A percentile compares a stretch with the other conserved stretches of the same genome.
Conservation (phyloP, 73 alveolate genomes). For the Paramecium sexaurelia region DNA sequence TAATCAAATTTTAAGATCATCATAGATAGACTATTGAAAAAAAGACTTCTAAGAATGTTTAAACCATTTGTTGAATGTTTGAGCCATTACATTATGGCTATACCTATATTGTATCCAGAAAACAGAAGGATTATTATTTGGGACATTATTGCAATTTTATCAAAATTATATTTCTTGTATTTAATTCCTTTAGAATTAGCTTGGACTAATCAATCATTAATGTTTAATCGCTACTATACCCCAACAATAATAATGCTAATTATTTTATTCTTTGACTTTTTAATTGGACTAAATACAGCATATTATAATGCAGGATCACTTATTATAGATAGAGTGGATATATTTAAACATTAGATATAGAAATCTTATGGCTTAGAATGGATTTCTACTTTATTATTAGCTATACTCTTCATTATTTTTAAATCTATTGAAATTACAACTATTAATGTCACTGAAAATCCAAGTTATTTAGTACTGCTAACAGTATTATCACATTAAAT, state of each 20-base stretch:
- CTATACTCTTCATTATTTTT: not conserved
- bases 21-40: not conserved
- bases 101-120: constrained; percentile 38
- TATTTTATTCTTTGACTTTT: not conserved
- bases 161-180: constrained; percentile 30
- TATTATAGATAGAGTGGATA: not conserved
- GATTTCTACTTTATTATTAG: constrained; percentile 3
- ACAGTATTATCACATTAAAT: not conserved
- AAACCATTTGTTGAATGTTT: not conserved
- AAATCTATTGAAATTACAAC: not conserved
- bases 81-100: not conserved
- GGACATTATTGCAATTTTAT: not conserved
- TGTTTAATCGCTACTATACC: not conserved
- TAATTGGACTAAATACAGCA: constrained; percentile 37
- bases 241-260: not conserved
- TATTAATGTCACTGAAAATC: constrained; percentile 3
- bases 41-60: not conserved
- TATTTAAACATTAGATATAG: not conserved
- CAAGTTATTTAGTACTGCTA: not conserved
- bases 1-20: not conserved
- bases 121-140: not conserved
- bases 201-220: constrained; percentile 5
- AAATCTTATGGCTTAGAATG: not conserved
- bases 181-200: constrained; percentile 45
- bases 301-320: constrained; percentile 17